These are phyloP conservation scores for Phytophthora palmivora DNA, from an alignment of 352 stramenopile genomes.

Conservation along the genomic window DNA sequence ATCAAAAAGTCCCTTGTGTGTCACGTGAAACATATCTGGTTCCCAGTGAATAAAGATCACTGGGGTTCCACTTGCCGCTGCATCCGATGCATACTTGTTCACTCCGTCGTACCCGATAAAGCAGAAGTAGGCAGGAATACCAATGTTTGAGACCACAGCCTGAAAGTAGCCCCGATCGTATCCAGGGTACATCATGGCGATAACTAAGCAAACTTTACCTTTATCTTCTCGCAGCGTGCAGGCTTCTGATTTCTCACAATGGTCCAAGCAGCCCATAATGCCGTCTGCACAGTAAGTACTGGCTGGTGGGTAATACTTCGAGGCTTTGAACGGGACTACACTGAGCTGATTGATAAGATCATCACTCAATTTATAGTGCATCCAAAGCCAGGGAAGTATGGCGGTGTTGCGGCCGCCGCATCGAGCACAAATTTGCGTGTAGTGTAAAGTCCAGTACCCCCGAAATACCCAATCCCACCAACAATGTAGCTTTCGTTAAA, in stretches of 20 bases:
- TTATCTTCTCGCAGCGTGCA: slow-evolving; percentile 41
- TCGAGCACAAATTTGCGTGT: slow-evolving; percentile 39
- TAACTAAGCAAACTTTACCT: slow-evolving; percentile 41
- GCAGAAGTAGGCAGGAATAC: slow-evolving; percentile 66
- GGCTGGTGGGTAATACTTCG: slow-evolving; percentile 39
- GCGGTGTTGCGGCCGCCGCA: slow-evolving; percentile 5
- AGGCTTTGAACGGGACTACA: slow-evolving; percentile 26
- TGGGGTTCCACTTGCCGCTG: too few species aligned
- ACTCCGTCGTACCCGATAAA: slow-evolving; percentile 52
- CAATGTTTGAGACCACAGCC: slow-evolving; percentile 47
- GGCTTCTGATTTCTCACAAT: slow-evolving; percentile 48
- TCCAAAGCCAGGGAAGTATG: slow-evolving; percentile 32
- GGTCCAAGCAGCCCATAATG: slow-evolving; percentile 48
- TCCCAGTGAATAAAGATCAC: too few species aligned
- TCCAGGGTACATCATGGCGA: slow-evolving; percentile 53
- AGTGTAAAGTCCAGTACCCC: slow-evolving; percentile 53
- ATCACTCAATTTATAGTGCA: too few species aligned
- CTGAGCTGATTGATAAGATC: slow-evolving; percentile 48
- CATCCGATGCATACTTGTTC: too few species aligned
- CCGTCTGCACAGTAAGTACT: slow-evolving; percentile 34
- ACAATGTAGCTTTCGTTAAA: slow-evolving; percentile 45
- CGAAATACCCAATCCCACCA: slow-evolving; percentile 45
- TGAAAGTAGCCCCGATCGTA: slow-evolving; percentile 60
- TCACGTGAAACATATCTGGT: slow-evolving; percentile 53
- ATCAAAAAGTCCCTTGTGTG: slow-evolving; percentile 43